Base-by-base conservation (phyloP, 306 rosid species). In the Pyrus bretschneideri region DNA sequence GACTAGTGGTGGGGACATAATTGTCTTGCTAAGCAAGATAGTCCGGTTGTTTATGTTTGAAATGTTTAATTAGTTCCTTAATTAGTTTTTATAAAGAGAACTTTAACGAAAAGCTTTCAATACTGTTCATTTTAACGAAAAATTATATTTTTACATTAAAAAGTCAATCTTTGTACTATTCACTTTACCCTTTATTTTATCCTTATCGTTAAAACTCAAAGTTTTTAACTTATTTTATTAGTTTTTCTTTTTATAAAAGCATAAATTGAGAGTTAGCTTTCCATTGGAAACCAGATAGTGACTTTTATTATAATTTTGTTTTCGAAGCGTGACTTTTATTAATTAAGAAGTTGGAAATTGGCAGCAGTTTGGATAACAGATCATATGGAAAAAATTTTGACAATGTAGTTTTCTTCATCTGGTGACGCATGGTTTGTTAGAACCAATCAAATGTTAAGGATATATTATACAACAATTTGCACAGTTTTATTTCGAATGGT, bases 1-100 rank as follows among this genome's bases (percentile, higher is more conserved):
- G 70, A 73, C n/a, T 1, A 1, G 58, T 69, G 79, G 61, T 49
- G 65, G 74, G 38, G 23, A 42, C 54, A 23, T 51, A 69, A n/a
- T 70, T 79, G 84, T 83, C 80, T 54, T 81, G 25, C 58, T 73
- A 40, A 45, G 74, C 19, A 49, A 27, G 69, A 78, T 77, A 80
- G 81, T 81, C 82, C 14, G 68, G 54, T 82, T 59, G 69, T 76
- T 69, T 78, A 68, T 46, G 75, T 69, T 67, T 44, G 71, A 9
- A 22, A 72, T 35, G 33, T 79, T 27, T 38, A 30, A 67, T 63
- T 72, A 29, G 70, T 46, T 70, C 44, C 6, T 40, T 3, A 4
- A 61, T 64, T 18, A 63, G 19, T 13, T 74, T 61, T 68, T 29
- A 21, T 38, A 77, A 80, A 64, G 27, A 25, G 27, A 25, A 25